Evolutionary conservation across 2,329 filamentous ascomycete species (phyloP).

Genomic region (Fusarium pininemorale): DNA sequence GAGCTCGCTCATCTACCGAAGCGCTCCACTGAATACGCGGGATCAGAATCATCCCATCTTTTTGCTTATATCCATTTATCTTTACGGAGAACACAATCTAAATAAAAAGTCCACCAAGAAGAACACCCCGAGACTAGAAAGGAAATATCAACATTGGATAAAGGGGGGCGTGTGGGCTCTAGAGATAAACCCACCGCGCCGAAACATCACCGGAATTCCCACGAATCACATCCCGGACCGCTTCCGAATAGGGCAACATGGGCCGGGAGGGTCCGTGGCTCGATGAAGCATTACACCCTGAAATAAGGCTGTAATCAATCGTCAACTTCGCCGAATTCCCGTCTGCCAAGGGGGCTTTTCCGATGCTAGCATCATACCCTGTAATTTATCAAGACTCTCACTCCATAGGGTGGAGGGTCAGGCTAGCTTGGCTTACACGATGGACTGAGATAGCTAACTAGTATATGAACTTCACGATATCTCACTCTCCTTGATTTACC

Average conservation of each 20-base stretch:
- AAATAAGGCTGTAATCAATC: constrained; percentile 21
- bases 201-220: constrained; percentile 16
- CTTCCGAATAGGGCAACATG: constrained; percentile 29
- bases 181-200: constrained; percentile 13
- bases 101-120: background rate
- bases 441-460: background rate
- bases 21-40: background rate
- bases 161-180: constrained; percentile 5
- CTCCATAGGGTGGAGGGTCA: background rate
- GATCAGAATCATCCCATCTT: constrained; percentile 1
- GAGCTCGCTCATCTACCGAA: background rate
- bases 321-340: constrained; percentile 26
- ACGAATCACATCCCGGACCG: constrained; percentile 26
- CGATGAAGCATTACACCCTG: background rate
- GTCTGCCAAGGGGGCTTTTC: constrained; percentile 22
- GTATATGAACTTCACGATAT: constrained; percentile 17
- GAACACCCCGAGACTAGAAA: background rate
- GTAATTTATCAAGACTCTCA: background rate
- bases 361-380: background rate
- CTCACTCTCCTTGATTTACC: background rate
- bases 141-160: background rate
- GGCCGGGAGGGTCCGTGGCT: constrained; percentile 18
- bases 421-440: constrained; percentile 2
- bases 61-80: background rate
- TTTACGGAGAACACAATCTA: background rate